phyloP scores from a whole-genome alignment of 2,329 filamentous ascomycete genomes.

The Fusarium tjaetaba region DNA sequence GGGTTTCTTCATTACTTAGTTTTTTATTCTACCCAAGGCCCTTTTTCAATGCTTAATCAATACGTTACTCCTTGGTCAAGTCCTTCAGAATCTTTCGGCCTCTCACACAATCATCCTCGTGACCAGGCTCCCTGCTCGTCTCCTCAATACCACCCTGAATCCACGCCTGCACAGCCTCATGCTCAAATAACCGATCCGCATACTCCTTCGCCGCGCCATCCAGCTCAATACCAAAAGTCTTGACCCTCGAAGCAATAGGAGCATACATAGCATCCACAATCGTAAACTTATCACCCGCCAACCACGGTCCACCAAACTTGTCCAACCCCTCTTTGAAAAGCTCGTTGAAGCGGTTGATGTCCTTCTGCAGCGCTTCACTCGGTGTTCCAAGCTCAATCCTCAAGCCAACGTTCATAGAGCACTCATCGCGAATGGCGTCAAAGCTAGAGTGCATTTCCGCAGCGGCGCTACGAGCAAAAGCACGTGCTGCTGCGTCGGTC shows the following conservation, averaged over 20 bases:
- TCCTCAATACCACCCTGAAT: constrained; percentile 51
- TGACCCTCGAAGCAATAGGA: constrained; percentile 52
- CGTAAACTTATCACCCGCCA: constrained; percentile 52
- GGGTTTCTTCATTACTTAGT: too few species aligned
- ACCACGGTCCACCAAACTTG: constrained; percentile 54
- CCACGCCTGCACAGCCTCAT: constrained; percentile 52
- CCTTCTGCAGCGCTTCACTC: constrained; percentile 46
- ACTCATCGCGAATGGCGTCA: constrained; percentile 52
- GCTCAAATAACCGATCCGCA: constrained; percentile 46
- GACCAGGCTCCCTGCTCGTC: constrained; percentile 49
- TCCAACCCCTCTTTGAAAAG: constrained; percentile 52
- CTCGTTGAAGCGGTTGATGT: constrained; percentile 49
- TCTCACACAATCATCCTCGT: constrained; percentile 50
- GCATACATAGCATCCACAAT: constrained; percentile 56
- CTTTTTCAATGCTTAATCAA: fast-evolving
- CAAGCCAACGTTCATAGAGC: constrained; percentile 54
- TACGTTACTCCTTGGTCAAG: constrained; percentile 15
- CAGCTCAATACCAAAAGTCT: constrained; percentile 51
- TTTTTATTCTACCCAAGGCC: too few species aligned
- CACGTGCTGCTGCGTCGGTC: constrained; percentile 49
- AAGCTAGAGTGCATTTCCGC: constrained; percentile 61
- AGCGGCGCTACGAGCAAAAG: constrained; percentile 55
- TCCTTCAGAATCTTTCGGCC: constrained; percentile 47
- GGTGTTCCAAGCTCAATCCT: constrained; percentile 48
- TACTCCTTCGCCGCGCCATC: constrained; percentile 47